Evolutionary conservation across 2,329 filamentous ascomycete genomes (phyloP), one percentile per base, ranked within the genome.

Genomic region (Fusarium sp.): DNA sequence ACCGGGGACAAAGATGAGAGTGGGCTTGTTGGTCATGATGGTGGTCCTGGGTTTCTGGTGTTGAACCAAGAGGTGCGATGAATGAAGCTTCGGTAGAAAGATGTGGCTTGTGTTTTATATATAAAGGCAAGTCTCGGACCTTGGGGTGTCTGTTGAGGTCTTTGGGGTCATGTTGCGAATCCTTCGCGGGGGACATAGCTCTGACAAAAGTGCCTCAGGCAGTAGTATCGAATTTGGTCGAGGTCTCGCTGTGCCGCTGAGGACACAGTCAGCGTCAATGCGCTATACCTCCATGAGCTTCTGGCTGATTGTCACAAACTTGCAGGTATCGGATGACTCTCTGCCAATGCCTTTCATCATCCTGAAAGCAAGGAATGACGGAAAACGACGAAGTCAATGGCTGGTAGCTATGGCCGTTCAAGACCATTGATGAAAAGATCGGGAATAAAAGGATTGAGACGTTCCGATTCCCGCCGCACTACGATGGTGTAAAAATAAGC

Each of bases 1-100:
- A 8, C 84, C 84, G 3, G 80, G 84, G 2, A 87, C 77, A 22
- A 87, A 80, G 58, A 87, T 62, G 1, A 86, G 54, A 1, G 74
- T 77, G 8, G 75, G 75, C n/a, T 73, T 74, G 10, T n/a, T 24
- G 4, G 73, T 27, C 75, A 77, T 77, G n/a, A 6, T 63, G 16
- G 16, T 12, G 22, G 8, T 10, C 5, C 3, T 3, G 34, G 16
- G 13, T 56, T 32, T 29, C 8, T 16, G 24, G 10, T 12, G 6
- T 5, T 32, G 16, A 11, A 22, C 5, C 2, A 29, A 18, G 4
- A 0, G 6, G 9, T 18, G 3, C 3, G 0, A 29, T 18, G 9
- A 3, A 15, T 34, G 9, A 8, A 16, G 5, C 0, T 10, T 6
- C 1, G 3, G 7, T 8, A 7, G 1, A 3, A 2, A 12, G 9